These are phyloP conservation scores for Coemansia interrupta DNA, from an alignment of 192 early-diverging fungal genomes.

Conservation along the genomic window DNA sequence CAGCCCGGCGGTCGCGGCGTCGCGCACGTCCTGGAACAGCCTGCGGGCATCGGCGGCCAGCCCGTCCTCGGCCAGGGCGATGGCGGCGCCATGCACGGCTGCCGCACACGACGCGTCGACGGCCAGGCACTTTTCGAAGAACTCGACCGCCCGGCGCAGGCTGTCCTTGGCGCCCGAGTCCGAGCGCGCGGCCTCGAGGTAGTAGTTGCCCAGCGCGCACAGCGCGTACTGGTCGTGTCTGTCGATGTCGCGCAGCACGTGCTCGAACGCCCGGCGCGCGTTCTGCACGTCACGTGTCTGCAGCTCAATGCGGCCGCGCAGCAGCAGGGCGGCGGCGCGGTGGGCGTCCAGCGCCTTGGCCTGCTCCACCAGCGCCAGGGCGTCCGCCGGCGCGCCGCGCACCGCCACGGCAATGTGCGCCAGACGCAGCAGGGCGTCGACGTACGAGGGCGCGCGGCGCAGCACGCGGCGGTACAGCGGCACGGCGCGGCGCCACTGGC, in stretches of 20 bases:
- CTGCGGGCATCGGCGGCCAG: conserved; percentile 59
- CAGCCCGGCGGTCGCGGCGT: conserved; percentile 46
- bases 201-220: conserved; percentile 75
- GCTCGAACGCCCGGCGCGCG: conserved; percentile 72
- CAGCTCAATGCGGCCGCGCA: conserved; percentile 69
- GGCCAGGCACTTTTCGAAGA: conserved; percentile 71
- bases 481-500: conserved; percentile 58
- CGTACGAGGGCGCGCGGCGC: conserved; percentile 63
- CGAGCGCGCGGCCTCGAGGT: conserved; percentile 61
- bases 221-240: conserved; percentile 78
- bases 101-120: conserved; percentile 69
- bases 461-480: conserved; percentile 65
- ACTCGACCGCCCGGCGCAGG: conserved; percentile 74
- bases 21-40: conserved; percentile 65
- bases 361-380: conserved; percentile 61
- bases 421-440: conserved; percentile 75
- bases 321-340: conserved; percentile 61
- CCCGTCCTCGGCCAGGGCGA: conserved; percentile 73
- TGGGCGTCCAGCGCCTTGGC: conserved; percentile 63
- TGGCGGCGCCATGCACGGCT: conserved; percentile 83
- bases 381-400: conserved; percentile 54
- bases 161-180: conserved; percentile 9
- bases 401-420: conserved; percentile 62
- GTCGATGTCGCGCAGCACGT: conserved; percentile 71
- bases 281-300: conserved; percentile 59